Base-by-base conservation (phyloP, 345 rosid genomes). In the Aethionema arabicum region DNA sequence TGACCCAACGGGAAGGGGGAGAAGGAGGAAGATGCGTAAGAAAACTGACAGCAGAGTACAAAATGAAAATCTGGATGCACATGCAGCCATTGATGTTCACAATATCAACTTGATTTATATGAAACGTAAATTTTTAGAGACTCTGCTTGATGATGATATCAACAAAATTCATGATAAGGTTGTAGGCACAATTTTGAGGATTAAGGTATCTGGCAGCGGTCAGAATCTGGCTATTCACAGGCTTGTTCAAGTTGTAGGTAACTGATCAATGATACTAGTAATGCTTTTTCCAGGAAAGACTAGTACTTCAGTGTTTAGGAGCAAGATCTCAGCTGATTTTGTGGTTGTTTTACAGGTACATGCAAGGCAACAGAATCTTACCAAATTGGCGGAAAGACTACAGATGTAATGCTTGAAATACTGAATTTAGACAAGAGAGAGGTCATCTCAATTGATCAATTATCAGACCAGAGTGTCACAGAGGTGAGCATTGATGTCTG, bases 221-320 rank as follows among this genome's bases (percentile, higher is more conserved):
- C 85, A 76, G 77, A 85, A 79, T 72, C 88, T 79, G 72, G 96
- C 85, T 59, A 69, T 72, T 70, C 64, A 85, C 74, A 79, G 96
- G 79, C 99, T 93, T 68, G 97, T 87, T 52, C 91, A 74, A 84
- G 91, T 93, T 42, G 60, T 83, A 69, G 99, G 99, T 93, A 90
- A 52, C 63, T 61, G 60, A 64, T 67, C 50, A 38, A 16, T 71
- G 49, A 57, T 53, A 56, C 8, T 65, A 13, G 59, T 52, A 49
- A 38, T 74, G 67, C 12, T 37, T 50, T 72, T 62, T 35, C 35
- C 33, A 46, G 35, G 65, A 56, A 31, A 35, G 31, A 49, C 36
- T 38, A 74, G 11, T 40, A 39, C 39, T 39, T 29, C 45, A 59
- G 16, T 21, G 31, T 65, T 45, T 38, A 39, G 8, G 39, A 45